These are phyloP conservation scores for Arctium lappa DNA, from an alignment of 129 eudicot genomes.

Conservation along the genomic window DNA sequence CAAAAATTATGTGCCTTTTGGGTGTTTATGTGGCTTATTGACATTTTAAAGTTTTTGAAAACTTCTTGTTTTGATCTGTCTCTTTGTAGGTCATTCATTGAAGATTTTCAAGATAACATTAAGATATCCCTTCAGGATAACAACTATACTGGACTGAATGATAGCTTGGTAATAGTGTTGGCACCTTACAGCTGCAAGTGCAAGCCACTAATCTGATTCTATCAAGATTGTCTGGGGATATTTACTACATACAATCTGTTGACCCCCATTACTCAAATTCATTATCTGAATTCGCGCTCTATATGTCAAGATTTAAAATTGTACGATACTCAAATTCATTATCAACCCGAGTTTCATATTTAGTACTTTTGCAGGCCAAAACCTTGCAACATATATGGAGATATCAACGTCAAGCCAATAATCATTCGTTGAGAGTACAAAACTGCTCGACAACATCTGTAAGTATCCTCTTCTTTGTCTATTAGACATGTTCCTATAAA, in stretches of 20 bases:
- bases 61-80: conserved; percentile 1
- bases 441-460: conserved; percentile 41
- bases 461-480: conserved; percentile 25
- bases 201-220: conserved; percentile 77
- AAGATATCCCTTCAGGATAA: conserved; percentile 86
- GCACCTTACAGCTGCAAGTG: conserved; percentile 73
- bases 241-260: conserved; percentile 55
- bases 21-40: background rate
- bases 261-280: conserved; percentile 28
- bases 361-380: conserved; percentile 32
- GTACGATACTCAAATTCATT: no score
- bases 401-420: conserved; percentile 37
- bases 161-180: conserved; percentile 80
- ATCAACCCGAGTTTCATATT: background rate
- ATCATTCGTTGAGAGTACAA: conserved; percentile 36
- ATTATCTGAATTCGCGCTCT: no score
- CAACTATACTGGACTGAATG: conserved; percentile 70
- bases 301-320: background rate
- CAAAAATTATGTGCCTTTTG: background rate
- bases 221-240: conserved; percentile 62
- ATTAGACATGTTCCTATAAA: background rate
- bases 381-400: conserved; percentile 50
- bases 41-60: conserved; percentile 7
- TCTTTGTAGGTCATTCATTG: conserved; percentile 75
- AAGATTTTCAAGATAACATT: conserved; percentile 81